phyloP scores from a whole-genome alignment of 2,329 filamentous ascomycete species.

The Aureobasidium sp. region DNA sequence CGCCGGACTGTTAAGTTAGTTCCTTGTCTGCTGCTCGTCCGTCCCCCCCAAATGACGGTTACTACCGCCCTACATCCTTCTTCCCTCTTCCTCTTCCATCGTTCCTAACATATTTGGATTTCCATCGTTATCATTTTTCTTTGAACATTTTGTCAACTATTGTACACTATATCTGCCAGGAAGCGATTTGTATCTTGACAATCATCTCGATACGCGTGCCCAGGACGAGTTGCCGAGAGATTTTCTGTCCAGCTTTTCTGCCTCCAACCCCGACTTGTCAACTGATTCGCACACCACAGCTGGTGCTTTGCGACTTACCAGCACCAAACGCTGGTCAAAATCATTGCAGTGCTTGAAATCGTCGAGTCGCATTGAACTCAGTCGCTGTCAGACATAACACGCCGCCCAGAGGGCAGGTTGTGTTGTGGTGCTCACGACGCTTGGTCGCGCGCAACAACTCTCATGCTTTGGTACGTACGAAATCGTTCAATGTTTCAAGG shows the following conservation, averaged over 20 bases:
- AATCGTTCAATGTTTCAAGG: not conserved
- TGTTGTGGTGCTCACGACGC: constrained; percentile 1
- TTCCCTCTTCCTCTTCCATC: not conserved
- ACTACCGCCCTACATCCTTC: not conserved
- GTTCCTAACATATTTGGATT: not conserved
- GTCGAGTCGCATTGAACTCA: not conserved
- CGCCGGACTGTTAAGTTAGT: constrained; percentile 6
- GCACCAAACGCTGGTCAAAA: not conserved
- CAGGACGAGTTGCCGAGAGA: constrained; percentile 1
- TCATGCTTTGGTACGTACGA: constrained; percentile 8
- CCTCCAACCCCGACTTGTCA: not conserved
- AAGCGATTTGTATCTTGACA: not conserved
- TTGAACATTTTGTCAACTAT: not conserved
- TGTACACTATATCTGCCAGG: not conserved
- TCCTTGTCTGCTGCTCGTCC: constrained; percentile 1
- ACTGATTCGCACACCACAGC: not conserved
- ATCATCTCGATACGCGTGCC: not conserved
- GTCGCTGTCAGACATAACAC: not conserved
- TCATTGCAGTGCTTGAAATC: not conserved
- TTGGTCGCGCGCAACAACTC: not conserved
- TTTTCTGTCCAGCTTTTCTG: constrained; percentile 4
- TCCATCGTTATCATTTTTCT: not conserved
- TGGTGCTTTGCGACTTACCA: not conserved
- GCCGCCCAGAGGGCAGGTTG: not conserved
- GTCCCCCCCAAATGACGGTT: not conserved